Percentiles rank a stretch among this genome's conserved stretches.
phyloP scores from a whole-genome alignment of 106 monocot genomes.

The Acorus gramineus region DNA sequence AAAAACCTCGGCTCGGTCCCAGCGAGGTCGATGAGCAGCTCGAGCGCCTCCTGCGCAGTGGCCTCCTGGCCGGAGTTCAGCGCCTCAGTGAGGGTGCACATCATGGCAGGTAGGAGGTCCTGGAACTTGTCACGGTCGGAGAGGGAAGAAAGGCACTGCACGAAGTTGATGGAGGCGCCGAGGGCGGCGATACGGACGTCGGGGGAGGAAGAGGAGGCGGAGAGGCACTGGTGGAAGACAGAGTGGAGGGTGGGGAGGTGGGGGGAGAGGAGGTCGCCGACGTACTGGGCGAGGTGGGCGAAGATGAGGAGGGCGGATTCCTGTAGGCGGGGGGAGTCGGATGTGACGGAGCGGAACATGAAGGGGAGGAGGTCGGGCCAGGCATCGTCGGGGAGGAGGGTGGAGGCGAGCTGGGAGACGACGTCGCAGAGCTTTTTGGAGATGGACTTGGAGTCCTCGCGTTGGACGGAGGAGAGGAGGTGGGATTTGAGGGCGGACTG shows the following conservation, averaged over 20 bases:
- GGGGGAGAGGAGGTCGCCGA: conserved; percentile 59
- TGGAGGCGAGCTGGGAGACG: conserved; percentile 73
- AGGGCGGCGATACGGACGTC: conserved; percentile 88
- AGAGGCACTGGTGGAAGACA: conserved; percentile 55
- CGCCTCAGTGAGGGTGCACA: conserved; percentile 72
- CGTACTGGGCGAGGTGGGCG: conserved; percentile 66
- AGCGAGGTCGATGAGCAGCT: conserved; percentile 77
- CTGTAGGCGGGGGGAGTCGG: conserved; percentile 47
- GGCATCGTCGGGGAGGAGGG: conserved; percentile 58
- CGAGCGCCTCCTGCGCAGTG: conserved; percentile 75
- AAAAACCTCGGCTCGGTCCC: conserved; percentile 72
- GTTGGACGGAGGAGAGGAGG: conserved; percentile 48
- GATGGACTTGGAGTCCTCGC: conserved; percentile 51
- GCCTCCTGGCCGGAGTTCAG: conserved; percentile 78
- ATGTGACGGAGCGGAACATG: conserved; percentile 74
- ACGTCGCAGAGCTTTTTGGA: conserved; percentile 89
- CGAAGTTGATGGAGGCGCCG: conserved; percentile 60
- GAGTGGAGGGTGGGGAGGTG: conserved; percentile 71
- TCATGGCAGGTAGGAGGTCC: conserved; percentile 79
- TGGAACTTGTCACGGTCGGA: conserved; percentile 59
- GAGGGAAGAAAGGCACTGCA: conserved; percentile 59
- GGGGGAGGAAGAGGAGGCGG: conserved; percentile 34
- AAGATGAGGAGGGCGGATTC: conserved; percentile 79
- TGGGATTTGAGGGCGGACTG: conserved; percentile 54
- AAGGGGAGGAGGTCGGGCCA: conserved; percentile 96